Evolutionary conservation across 2,329 filamentous ascomycete species (phyloP).

Genomic region (Ophiocordyceps camponoti-floridani): DNA sequence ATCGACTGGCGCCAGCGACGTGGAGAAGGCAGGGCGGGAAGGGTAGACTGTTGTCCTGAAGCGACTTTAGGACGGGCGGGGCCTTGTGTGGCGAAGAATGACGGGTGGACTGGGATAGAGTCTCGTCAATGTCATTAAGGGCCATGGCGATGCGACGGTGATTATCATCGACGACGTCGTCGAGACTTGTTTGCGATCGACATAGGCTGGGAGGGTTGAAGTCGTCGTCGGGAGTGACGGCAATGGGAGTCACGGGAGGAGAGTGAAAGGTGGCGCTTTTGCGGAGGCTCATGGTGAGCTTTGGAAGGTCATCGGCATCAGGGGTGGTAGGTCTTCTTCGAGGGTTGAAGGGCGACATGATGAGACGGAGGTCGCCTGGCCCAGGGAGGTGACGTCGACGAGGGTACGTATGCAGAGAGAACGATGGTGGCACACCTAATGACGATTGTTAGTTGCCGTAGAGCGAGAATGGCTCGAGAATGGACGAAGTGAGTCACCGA

Average conservation of each 20-base stretch:
- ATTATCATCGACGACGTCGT: slow-evolving; percentile 54
- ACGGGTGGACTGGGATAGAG: slow-evolving; percentile 25
- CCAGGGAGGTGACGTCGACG: not conserved
- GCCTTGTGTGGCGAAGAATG: slow-evolving; percentile 4
- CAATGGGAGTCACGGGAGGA: slow-evolving; percentile 23
- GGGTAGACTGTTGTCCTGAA: slow-evolving; percentile 38
- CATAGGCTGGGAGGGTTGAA: slow-evolving; percentile 37
- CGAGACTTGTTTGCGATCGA: slow-evolving; percentile 51
- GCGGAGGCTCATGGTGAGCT: slow-evolving; percentile 30
- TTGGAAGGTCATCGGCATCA: slow-evolving; percentile 16
- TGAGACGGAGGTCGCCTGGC: not conserved
- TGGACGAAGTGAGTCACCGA: not conserved
- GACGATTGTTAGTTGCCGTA: not conserved
- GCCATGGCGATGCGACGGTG: slow-evolving; percentile 50
- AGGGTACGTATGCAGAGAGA: not conserved
- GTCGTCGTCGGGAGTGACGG: slow-evolving; percentile 16
- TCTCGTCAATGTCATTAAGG: slow-evolving; percentile 46
- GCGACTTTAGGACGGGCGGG: slow-evolving; percentile 13
- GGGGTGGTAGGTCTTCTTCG: slow-evolving; percentile 22
- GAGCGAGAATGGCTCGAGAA: not conserved
- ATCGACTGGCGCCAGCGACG: slow-evolving; percentile 32
- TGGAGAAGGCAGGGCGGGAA: slow-evolving; percentile 42
- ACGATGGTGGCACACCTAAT: not conserved
- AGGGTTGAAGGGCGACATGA: slow-evolving; percentile 8
- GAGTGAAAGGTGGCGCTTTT: slow-evolving; percentile 55